Base-by-base conservation (phyloP, 139 green algal species). In the Penium margaritaceum region DNA sequence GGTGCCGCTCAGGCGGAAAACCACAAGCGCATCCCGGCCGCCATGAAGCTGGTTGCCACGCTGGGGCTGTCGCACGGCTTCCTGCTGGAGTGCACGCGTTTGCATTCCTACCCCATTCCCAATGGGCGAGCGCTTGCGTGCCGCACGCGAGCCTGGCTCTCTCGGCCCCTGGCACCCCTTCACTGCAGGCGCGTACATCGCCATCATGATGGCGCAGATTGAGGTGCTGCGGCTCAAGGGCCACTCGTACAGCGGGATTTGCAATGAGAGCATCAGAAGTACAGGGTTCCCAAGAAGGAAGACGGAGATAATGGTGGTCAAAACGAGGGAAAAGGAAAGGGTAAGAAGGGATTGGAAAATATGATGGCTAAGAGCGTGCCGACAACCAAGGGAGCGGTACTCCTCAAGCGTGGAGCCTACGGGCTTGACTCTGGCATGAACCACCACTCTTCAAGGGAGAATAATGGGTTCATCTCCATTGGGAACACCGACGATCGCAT, bases 261-360 rank as follows among this genome's bases (percentile, higher is more conserved):
- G 94, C 91, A 99, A 99, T 82, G 95, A 99, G 91, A 92, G 86
- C 54, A 90, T 97, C 84, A 97, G n/a, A n/a, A n/a, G n/a, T n/a
- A n/a, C n/a, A n/a, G n/a, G n/a, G n/a, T n/a, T n/a, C n/a, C n/a
- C n/a, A n/a, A n/a, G n/a, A n/a, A n/a, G n/a, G n/a, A n/a, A n/a
- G n/a, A n/a, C n/a, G n/a, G n/a, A n/a, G n/a, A n/a, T n/a, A n/a
- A n/a, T n/a, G n/a, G n/a, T n/a, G n/a, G n/a, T n/a, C n/a, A n/a
- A n/a, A n/a, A n/a, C n/a, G n/a, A n/a, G n/a, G n/a, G n/a, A n/a
- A n/a, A n/a, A n/a, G n/a, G n/a, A n/a, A n/a, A n/a, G n/a, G n/a
- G n/a, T n/a, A n/a, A n/a, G n/a, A n/a, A n/a, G n/a, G n/a, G n/a
- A n/a, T n/a, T n/a, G n/a, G n/a, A n/a, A n/a, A n/a, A n/a, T n/a